Conservation (phyloP, 2,329 filamentous ascomycete genomes). For the Fusarium heterosporum region DNA sequence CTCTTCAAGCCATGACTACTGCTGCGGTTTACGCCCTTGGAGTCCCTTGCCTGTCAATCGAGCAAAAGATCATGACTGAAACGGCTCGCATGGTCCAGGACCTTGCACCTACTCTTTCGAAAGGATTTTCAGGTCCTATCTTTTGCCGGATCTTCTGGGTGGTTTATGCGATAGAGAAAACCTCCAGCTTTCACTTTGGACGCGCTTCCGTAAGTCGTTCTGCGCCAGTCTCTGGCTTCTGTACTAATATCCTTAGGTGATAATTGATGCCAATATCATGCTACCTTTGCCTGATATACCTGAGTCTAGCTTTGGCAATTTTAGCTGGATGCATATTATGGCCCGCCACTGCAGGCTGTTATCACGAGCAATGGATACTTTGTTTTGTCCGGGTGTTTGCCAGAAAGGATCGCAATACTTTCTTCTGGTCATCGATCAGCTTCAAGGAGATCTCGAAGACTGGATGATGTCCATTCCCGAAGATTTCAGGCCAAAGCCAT, state of each 20-base stretch:
- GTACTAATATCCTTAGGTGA: constrained; percentile 5
- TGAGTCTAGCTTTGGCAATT: constrained; percentile 33
- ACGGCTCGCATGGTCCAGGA: constrained; percentile 36
- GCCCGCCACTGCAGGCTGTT: constrained; percentile 29
- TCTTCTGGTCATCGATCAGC: constrained; percentile 9
- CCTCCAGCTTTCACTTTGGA: constrained; percentile 40
- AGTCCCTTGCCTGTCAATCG: constrained; percentile 31
- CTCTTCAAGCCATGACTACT: constrained; percentile 37
- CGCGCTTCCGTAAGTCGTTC: constrained; percentile 29
- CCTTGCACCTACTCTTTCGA: constrained; percentile 18
- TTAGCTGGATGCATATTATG: constrained; percentile 29
- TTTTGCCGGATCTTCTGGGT: constrained; percentile 39
- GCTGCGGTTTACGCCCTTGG: constrained; percentile 26
- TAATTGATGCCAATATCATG: constrained; percentile 34
- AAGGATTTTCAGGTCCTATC: constrained; percentile 1
- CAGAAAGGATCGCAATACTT: constrained; percentile 20
- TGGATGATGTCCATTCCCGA: constrained; percentile 30
- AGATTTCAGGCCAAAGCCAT: constrained; percentile 10
- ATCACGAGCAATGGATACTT: constrained; percentile 27
- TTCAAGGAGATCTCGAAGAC: constrained; percentile 32
- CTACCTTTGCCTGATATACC: constrained; percentile 32
- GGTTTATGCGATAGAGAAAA: constrained; percentile 39
- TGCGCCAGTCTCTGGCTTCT: fast-evolving
- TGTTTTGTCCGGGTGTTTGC: constrained; percentile 34
- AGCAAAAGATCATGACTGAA: constrained; percentile 35